Evolutionary conservation across 495 filamentous ascomycete genomes (phyloP).

Genomic region (Talaromyces wortmannii): DNA sequence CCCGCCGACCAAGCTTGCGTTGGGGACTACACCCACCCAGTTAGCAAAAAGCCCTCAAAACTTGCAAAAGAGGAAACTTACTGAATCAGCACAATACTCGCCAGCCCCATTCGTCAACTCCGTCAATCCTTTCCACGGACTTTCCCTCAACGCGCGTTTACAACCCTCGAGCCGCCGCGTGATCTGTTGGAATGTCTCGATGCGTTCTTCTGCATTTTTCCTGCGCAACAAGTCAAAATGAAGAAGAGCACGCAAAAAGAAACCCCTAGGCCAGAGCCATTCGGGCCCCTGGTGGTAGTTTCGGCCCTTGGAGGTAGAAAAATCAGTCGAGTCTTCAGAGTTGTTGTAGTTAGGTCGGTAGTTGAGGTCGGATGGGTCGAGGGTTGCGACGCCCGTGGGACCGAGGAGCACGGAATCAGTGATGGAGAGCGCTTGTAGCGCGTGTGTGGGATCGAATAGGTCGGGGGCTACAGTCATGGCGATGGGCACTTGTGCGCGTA

Average conservation of each 20-base stretch:
- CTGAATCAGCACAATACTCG: slow-evolving; percentile 77
- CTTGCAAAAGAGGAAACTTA: slow-evolving; percentile 34
- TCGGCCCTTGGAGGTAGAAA: slow-evolving; percentile 82
- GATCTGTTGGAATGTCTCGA: slow-evolving; percentile 90
- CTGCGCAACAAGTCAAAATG: slow-evolving; percentile 80
- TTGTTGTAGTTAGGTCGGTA: slow-evolving; percentile 94
- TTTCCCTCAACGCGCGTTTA: slow-evolving; percentile 67
- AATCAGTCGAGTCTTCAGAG: slow-evolving; percentile 84
- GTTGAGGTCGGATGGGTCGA: slow-evolving; percentile 85
- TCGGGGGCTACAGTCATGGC: slow-evolving; percentile 91
- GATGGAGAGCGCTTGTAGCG: slow-evolving; percentile 67
- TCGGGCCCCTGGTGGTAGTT: slow-evolving; percentile 99
- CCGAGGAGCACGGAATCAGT: slow-evolving; percentile 76
- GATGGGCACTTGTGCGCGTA: slow-evolving; percentile 89
- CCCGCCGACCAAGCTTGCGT: slow-evolving; percentile 95
- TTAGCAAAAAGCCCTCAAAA: slow-evolving; percentile 2
- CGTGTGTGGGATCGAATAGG: slow-evolving; percentile 72
- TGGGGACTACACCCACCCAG: slow-evolving; percentile 51
- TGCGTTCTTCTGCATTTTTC: slow-evolving; percentile 51
- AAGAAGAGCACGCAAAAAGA: slow-evolving; percentile 83
- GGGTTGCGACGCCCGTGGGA: slow-evolving; percentile 90
- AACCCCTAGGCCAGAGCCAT: slow-evolving; percentile 98
- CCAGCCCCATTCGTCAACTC: slow-evolving; percentile 92
- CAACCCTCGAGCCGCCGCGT: slow-evolving; percentile 76
- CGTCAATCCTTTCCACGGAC: slow-evolving; percentile 84